Evolutionary conservation across 306 rosid genomes (phyloP).

Genomic region (Dalbergia oliveri): DNA sequence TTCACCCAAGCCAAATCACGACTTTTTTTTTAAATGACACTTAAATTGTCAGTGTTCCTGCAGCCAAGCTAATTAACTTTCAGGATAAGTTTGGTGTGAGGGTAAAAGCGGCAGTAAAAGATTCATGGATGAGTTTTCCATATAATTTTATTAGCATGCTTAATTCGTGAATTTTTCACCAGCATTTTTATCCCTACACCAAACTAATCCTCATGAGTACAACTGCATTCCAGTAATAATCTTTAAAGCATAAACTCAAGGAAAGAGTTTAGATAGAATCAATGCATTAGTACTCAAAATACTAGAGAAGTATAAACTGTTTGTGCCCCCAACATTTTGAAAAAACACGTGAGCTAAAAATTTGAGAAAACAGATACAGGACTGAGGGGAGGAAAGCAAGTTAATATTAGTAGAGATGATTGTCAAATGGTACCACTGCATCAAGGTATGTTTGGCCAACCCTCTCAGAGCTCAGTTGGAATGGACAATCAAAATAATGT

Average conservation of each 20-base stretch:
- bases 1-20: conserved; percentile 18
- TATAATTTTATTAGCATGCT: too few relatives aligned
- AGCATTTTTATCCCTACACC: too few relatives aligned
- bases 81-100: not conserved
- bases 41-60: not conserved
- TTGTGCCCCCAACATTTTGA: conserved; percentile 10
- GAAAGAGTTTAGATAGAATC: not conserved
- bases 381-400: conserved; percentile 1
- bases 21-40: not conserved
- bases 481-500: conserved; percentile 94
- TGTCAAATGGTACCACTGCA: conserved; percentile 66
- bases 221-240: not conserved
- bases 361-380: not conserved
- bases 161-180: too few relatives aligned
- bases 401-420: not conserved
- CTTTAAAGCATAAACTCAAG: conserved; percentile 11
- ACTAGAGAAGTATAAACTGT: not conserved
- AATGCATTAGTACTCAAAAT: not conserved
- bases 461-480: conserved; percentile 84
- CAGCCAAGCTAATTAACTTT: not conserved
- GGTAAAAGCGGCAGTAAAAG: too few relatives aligned
- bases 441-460: conserved; percentile 91
- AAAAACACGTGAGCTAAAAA: not conserved
- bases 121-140: too few relatives aligned
- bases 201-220: too few relatives aligned